Percentiles rank a stretch among this genome's conserved stretches.
Conservation (phyloP, 2,329 filamentous ascomycete genomes). For the Byssothecium circinans region DNA sequence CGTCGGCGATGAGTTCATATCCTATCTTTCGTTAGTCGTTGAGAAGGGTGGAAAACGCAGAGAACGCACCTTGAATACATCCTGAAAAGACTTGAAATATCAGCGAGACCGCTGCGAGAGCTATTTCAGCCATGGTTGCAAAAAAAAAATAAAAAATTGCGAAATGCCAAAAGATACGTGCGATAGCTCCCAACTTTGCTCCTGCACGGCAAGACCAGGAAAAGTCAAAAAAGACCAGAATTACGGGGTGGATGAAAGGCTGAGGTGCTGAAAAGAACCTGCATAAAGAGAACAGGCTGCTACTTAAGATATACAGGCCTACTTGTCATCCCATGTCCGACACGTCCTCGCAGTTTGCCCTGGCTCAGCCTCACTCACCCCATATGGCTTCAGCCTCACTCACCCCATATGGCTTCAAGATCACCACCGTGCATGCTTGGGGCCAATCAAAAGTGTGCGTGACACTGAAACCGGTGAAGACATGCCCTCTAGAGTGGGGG, state of each 20-base stretch:
- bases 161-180: too few relatives aligned
- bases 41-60: background rate
- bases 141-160: too few relatives aligned
- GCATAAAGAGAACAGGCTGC: conserved; percentile 15
- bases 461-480: background rate
- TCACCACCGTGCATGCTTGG: conserved; percentile 1
- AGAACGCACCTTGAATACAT: conserved; percentile 35
- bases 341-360: conserved; percentile 18
- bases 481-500: background rate
- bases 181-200: too few relatives aligned
- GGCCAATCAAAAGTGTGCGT: background rate
- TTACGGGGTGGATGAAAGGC: too few relatives aligned
- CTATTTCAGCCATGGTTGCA: conserved; percentile 24
- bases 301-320: conserved; percentile 21
- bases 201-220: too few relatives aligned
- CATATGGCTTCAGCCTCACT: too few relatives aligned
- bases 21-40: conserved; percentile 18
- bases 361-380: conserved; percentile 38
- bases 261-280: background rate
- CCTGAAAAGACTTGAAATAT: conserved; percentile 43
- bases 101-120: conserved; percentile 33
- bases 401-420: background rate
- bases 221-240: too few relatives aligned
- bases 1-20: conserved; percentile 44
- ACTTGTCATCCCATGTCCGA: conserved; percentile 7